phyloP scores from a whole-genome alignment of 495 filamentous ascomycete species.

The Aspergillus haitiensis region DNA sequence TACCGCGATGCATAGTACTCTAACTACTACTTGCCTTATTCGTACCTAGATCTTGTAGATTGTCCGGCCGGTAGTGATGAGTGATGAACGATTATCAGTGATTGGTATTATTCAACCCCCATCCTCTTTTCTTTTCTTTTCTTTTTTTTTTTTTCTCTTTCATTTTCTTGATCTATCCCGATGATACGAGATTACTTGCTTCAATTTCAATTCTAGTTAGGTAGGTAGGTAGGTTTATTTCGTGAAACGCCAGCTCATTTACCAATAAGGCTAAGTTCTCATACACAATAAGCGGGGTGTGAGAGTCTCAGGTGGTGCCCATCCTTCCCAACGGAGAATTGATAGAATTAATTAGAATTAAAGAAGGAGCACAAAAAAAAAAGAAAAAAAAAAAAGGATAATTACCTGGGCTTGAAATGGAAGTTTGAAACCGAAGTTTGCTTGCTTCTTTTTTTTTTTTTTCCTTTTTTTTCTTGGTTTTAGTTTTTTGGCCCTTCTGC shows the following conservation, averaged over 20 bases:
- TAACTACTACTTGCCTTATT: no score
- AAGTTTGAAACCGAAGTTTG: neutral
- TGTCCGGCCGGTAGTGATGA: no score
- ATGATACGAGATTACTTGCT: neutral
- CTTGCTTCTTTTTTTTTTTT: neutral
- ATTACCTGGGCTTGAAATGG: conserved; percentile 10
- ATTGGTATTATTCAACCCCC: no score
- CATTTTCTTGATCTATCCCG: neutral
- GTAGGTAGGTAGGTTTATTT: neutral
- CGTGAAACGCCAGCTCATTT: conserved; percentile 9
- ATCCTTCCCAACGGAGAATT: conserved; percentile 16
- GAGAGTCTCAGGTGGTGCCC: neutral
- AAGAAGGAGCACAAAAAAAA: neutral
- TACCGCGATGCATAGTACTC: no score
- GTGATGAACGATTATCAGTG: no score
- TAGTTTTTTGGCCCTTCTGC: neutral
- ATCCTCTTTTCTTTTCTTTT: no score
- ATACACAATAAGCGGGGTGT: neutral
- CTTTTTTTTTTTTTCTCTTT: neutral
- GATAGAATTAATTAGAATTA: neutral
- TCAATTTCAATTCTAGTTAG: neutral
- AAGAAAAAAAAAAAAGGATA: conserved; percentile 3
- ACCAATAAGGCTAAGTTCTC: neutral
- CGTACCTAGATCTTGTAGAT: no score
- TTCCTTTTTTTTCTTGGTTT: conserved; percentile 1